Conservation (phyloP, 106 monocot genomes). For the Amphibolis antarctica region DNA sequence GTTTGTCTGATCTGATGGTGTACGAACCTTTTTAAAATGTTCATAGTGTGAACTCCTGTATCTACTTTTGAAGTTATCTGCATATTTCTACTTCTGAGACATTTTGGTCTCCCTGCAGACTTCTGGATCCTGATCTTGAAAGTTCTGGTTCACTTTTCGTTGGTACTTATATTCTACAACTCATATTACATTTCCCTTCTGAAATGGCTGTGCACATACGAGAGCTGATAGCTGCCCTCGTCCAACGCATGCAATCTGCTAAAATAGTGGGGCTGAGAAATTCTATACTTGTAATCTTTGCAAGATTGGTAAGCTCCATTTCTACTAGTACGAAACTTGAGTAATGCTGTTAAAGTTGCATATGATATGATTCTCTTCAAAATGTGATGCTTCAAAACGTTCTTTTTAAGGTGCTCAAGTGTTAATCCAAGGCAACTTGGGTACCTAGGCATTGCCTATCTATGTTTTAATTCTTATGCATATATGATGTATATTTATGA, state of each 20-base stretch:
- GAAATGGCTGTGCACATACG: slow-evolving; percentile 63
- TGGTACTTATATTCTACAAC: slow-evolving; percentile 77
- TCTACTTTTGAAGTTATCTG: too few relatives aligned
- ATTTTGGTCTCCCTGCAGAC: slow-evolving; percentile 29
- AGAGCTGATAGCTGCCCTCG: slow-evolving; percentile 62
- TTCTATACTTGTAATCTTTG: slow-evolving; percentile 79
- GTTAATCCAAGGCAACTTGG: too few relatives aligned
- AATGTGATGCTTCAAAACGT: not conserved
- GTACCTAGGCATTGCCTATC: too few relatives aligned
- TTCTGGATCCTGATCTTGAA: slow-evolving; percentile 76
- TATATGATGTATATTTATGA: too few relatives aligned
- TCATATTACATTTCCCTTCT: slow-evolving; percentile 75
- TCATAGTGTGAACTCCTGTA: too few relatives aligned
- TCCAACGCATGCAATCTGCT: slow-evolving; percentile 79
- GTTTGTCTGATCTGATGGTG: too few relatives aligned
- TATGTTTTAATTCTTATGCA: too few relatives aligned
- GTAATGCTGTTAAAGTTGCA: not conserved
- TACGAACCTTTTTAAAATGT: too few relatives aligned
- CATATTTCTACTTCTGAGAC: not conserved
- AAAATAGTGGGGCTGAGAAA: slow-evolving; percentile 72
- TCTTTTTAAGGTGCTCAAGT: not conserved
- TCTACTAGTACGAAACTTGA: not conserved
- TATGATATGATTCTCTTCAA: too few relatives aligned
- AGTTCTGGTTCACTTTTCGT: slow-evolving; percentile 94
- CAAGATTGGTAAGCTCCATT: slow-evolving; percentile 56